Evolutionary conservation across 2,329 filamentous ascomycete genomes (phyloP).

Genomic region (Whalleya microplaca): DNA sequence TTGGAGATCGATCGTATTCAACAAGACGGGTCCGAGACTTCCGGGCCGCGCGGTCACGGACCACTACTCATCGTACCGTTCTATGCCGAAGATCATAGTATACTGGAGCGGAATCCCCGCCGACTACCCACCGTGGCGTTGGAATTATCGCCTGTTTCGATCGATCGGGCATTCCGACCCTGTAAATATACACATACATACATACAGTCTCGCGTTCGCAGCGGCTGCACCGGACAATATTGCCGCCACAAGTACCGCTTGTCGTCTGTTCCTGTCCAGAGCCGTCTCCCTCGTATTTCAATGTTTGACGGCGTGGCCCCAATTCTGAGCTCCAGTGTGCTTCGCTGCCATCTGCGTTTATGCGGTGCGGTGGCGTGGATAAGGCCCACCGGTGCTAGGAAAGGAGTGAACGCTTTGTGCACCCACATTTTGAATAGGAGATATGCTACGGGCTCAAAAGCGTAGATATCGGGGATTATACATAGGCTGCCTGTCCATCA

Average conservation of each 20-base stretch:
- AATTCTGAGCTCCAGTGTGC: background rate
- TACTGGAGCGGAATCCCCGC: conserved; percentile 7
- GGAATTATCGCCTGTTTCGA: conserved; percentile 7
- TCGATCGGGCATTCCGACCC: conserved; percentile 7
- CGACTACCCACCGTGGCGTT: conserved; percentile 2
- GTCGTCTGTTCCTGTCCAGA: background rate
- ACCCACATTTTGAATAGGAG: background rate
- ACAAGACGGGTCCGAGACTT: conserved; percentile 2
- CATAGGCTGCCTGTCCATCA: background rate
- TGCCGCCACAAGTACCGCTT: background rate
- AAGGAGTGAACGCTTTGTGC: background rate
- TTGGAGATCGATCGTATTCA: conserved; percentile 5
- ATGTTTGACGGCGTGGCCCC: background rate
- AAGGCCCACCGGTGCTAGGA: background rate
- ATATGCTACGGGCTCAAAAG: background rate
- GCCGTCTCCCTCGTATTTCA: background rate
- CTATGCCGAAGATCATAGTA: conserved; percentile 4
- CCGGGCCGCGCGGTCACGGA: background rate
- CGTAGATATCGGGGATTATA: background rate
- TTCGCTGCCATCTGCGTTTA: background rate
- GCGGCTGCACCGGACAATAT: background rate
- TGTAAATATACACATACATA: background rate
- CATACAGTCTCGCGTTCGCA: conserved; percentile 1
- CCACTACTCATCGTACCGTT: conserved; percentile 6
- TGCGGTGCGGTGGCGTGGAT: background rate